A percentile compares a stretch with the other conserved stretches of the same genome.
Conservation (phyloP, 768 basidiomycete species). For the Mrakia frigida region DNA sequence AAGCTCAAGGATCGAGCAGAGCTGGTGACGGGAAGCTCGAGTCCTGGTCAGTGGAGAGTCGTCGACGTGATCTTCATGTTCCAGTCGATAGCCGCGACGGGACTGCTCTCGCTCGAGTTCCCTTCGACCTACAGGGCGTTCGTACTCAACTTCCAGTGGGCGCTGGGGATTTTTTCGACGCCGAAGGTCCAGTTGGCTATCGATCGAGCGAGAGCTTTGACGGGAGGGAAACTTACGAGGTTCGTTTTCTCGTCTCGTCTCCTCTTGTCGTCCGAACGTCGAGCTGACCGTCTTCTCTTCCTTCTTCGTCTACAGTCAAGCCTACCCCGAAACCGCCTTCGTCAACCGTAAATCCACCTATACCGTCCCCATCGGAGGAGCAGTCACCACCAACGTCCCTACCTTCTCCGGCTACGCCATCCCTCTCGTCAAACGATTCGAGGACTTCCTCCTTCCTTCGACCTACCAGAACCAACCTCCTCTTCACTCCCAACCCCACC, state of each 20-base stretch:
- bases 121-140: constrained; percentile 75
- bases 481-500: constrained; percentile 16
- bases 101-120: constrained; percentile 78
- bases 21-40: constrained; percentile 36
- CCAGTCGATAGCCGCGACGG: constrained; percentile 73
- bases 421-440: constrained; percentile 34
- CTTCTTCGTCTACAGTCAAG: constrained; percentile 5
- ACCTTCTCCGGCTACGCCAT: constrained; percentile 24
- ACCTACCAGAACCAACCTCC: not conserved
- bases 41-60: constrained; percentile 67
- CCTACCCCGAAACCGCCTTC: constrained; percentile 60
- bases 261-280: not conserved
- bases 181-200: constrained; percentile 68
- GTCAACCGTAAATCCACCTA: constrained; percentile 59
- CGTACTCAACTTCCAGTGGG: constrained; percentile 82
- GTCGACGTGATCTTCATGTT: constrained; percentile 76
- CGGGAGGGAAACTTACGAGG: constrained; percentile 62
- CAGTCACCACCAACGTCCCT: not conserved
- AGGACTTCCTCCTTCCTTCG: constrained; percentile 36
- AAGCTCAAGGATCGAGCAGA: constrained; percentile 32
- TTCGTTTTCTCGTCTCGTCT: not conserved
- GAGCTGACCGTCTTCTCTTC: not conserved
- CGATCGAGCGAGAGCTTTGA: constrained; percentile 71
- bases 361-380: constrained; percentile 10
- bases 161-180: constrained; percentile 63